Evolutionary conservation across 352 stramenopile genomes (phyloP).

Genomic region (Phytopythium oedochilum): DNA sequence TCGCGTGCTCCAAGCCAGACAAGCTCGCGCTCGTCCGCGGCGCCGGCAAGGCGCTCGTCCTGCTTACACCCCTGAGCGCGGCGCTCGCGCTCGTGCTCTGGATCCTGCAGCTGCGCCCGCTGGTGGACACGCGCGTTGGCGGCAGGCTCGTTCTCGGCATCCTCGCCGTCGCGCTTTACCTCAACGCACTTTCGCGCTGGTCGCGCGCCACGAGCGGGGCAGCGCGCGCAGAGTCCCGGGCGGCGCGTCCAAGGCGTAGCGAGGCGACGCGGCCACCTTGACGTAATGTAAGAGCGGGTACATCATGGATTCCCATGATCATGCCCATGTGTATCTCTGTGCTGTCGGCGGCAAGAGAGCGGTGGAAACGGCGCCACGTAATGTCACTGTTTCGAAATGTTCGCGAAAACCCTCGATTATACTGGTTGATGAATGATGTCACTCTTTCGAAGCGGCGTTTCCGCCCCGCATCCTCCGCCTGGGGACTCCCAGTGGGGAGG

Average conservation of each 20-base stretch:
- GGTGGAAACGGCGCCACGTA: slow-evolving; percentile 2
- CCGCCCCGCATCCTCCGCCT: neutral
- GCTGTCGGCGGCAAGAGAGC: no score
- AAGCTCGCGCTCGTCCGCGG: neutral
- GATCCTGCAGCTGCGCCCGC: neutral
- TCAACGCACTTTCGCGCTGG: slow-evolving; percentile 5
- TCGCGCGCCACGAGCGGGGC: slow-evolving; percentile 1
- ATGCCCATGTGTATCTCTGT: no score
- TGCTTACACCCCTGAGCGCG: neutral
- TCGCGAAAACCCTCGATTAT: neutral
- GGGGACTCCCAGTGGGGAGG: no score
- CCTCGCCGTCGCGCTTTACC: neutral
- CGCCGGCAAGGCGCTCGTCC: neutral
- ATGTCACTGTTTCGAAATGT: slow-evolving; percentile 1
- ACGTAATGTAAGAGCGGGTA: neutral
- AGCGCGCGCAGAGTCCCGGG: neutral
- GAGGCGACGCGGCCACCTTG: neutral
- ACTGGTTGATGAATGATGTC: neutral
- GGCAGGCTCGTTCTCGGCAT: neutral
- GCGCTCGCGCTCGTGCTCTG: slow-evolving; percentile 1
- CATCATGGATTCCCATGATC: no score
- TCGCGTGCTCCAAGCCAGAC: neutral
- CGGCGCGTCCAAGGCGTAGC: neutral
- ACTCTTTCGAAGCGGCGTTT: neutral
- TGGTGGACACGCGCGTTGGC: slow-evolving; percentile 1